Conservation (phyloP, 2,329 filamentous ascomycete species). For the Fusarium transvaalense region DNA sequence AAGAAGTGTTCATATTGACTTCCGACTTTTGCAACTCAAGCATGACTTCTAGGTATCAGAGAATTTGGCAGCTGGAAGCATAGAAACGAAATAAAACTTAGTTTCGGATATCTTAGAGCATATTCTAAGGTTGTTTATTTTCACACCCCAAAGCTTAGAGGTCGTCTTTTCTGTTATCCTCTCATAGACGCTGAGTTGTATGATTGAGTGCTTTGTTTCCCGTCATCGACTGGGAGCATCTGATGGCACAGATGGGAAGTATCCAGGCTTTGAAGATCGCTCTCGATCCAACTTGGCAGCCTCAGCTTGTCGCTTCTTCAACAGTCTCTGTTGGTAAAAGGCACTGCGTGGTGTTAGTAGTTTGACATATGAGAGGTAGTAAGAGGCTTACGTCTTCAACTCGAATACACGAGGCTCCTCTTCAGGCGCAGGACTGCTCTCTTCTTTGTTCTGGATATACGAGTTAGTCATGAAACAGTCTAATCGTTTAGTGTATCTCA, state of each 20-base stretch:
- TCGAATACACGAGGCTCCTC: constrained; percentile 85
- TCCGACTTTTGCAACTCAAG: not conserved
- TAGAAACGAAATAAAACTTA: too few relatives aligned
- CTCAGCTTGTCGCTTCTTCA: constrained; percentile 70
- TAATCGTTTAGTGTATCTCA: not conserved
- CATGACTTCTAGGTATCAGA: not conserved
- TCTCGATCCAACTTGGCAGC: constrained; percentile 82
- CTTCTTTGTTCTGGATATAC: constrained; percentile 36
- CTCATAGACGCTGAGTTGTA: not conserved
- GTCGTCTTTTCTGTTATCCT: too few relatives aligned
- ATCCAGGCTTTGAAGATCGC: constrained; percentile 79
- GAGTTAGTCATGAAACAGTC: not conserved
- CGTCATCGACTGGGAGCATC: constrained; percentile 58
- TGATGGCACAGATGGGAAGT: constrained; percentile 88
- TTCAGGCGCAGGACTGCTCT: constrained; percentile 31
- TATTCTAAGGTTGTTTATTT: too few relatives aligned
- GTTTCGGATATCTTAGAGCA: too few relatives aligned
- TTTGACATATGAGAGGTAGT: rapidly evolving
- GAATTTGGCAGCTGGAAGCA: too few relatives aligned
- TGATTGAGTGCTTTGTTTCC: not conserved
- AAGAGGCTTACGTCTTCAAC: constrained; percentile 75
- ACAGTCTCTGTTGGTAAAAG: constrained; percentile 88
- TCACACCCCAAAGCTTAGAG: too few relatives aligned
- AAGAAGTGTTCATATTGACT: not conserved
- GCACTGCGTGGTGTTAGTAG: constrained; percentile 61